Conservation (phyloP, 495 filamentous ascomycete species). For the Antarctomyces pellizariae region DNA sequence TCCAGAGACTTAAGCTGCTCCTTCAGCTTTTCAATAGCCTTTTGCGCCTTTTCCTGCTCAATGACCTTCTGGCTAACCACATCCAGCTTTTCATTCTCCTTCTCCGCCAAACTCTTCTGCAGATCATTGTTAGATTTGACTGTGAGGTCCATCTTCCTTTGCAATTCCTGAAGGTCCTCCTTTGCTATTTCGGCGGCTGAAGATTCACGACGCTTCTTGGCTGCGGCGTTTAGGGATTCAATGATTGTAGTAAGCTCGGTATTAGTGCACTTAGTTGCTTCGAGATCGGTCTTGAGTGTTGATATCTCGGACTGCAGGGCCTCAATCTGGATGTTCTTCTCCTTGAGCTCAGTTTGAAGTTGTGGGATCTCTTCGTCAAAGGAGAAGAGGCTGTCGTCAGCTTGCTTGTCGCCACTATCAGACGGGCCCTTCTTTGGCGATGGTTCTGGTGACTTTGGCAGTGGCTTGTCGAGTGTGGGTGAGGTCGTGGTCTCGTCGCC, state of each 20-base stretch:
- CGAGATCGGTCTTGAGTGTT: constrained; percentile 18
- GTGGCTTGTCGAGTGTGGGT: too few relatives aligned
- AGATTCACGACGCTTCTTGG: too few relatives aligned
- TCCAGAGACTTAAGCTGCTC: constrained; percentile 26
- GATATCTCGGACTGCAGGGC: constrained; percentile 36
- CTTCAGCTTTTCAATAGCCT: constrained; percentile 27
- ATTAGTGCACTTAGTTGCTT: constrained; percentile 20
- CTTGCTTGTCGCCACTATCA: constrained; percentile 19
- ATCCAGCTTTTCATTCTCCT: constrained; percentile 8
- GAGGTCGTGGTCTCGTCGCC: constrained; percentile 6
- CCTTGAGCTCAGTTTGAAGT: constrained; percentile 34
- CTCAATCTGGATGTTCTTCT: constrained; percentile 39
- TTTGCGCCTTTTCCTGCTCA: constrained; percentile 20
- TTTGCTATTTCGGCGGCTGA: constrained; percentile 4
- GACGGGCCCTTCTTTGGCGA: constrained; percentile 21
- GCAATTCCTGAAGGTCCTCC: constrained; percentile 6
- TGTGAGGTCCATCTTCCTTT: too few relatives aligned
- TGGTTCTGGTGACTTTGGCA: constrained; percentile 19
- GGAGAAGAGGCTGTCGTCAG: constrained; percentile 66
- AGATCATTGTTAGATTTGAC: too few relatives aligned
- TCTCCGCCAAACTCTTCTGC: too few relatives aligned
- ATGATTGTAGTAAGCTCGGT: constrained; percentile 14
- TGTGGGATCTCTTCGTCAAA: constrained; percentile 56
- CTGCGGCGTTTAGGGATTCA: constrained; percentile 15
- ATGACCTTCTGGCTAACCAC: constrained; percentile 12